Conservation (phyloP, 257 asterid species). For the Paraleonurus japonicus region DNA sequence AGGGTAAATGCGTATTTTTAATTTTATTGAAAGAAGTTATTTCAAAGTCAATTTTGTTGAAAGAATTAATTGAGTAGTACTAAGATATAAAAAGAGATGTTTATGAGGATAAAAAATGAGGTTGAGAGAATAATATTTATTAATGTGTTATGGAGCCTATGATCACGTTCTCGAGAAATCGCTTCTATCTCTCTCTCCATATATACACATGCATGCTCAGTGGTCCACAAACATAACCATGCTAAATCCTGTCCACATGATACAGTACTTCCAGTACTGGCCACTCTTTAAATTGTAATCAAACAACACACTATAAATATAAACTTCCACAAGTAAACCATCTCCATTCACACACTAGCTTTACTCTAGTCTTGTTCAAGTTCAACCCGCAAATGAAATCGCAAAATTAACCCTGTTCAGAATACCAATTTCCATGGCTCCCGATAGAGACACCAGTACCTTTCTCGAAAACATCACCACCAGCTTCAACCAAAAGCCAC, state of each 20-base stretch:
- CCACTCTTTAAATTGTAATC: neutral
- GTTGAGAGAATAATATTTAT: too few species aligned
- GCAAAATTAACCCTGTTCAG: neutral
- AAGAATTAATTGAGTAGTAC: too few species aligned
- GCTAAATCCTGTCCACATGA: constrained; percentile 37
- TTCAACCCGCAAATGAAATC: neutral
- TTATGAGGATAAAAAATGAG: too few species aligned
- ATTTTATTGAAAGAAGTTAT: too few species aligned
- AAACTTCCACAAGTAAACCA: constrained; percentile 6
- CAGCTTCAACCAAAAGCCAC: constrained; percentile 42
- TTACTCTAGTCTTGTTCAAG: neutral
- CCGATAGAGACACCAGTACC: constrained; percentile 32
- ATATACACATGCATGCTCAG: constrained; percentile 8
- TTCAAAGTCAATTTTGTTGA: too few species aligned
- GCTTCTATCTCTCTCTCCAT: too few species aligned
- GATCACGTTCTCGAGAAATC: too few species aligned
- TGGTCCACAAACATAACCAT: constrained; percentile 33
- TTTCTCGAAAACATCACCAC: constrained; percentile 24
- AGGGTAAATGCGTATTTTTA: too few species aligned
- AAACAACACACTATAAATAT: constrained; percentile 33
- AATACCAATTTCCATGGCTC: constrained; percentile 33
- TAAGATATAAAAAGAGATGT: too few species aligned
- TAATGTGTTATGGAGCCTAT: too few species aligned
- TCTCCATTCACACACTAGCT: neutral
- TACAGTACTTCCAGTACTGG: neutral